Conservation (phyloP, 345 rosid genomes). For the Lepidium africanum region DNA sequence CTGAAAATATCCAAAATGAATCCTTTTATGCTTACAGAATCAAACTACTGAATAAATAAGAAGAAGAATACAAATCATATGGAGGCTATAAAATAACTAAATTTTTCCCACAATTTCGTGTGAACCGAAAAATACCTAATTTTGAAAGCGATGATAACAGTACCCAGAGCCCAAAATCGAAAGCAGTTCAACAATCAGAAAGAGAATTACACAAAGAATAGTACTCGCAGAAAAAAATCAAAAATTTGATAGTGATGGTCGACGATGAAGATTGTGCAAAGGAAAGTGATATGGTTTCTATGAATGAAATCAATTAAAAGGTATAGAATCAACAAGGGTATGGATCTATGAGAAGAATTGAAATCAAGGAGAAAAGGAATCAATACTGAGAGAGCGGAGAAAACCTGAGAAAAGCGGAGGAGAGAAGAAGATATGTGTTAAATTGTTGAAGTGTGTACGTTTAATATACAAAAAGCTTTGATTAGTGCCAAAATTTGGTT, state of each 20-base stretch:
- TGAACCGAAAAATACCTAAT: background rate
- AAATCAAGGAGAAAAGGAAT: background rate
- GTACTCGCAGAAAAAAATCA: background rate
- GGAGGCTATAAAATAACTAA: background rate
- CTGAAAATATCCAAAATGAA: background rate
- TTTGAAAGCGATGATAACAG: background rate
- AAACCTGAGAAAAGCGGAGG: conserved; percentile 1
- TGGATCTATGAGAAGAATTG: conserved; percentile 9
- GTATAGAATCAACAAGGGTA: background rate
- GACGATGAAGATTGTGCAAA: background rate
- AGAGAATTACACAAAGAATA: background rate
- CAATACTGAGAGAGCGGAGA: conserved; percentile 4
- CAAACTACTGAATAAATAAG: background rate
- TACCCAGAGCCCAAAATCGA: background rate
- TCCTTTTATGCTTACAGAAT: background rate
- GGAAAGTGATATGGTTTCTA: background rate
- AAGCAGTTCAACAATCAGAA: background rate
- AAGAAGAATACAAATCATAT: background rate
- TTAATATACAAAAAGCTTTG: conserved; percentile 1
- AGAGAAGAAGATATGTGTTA: background rate
- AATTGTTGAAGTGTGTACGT: background rate
- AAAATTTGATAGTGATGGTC: background rate
- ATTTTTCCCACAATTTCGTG: background rate
- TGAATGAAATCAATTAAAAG: background rate
- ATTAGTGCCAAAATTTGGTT: background rate